Evolutionary conservation across 2,329 filamentous ascomycete species (phyloP).

Genomic region (Nothophoma quercina): DNA sequence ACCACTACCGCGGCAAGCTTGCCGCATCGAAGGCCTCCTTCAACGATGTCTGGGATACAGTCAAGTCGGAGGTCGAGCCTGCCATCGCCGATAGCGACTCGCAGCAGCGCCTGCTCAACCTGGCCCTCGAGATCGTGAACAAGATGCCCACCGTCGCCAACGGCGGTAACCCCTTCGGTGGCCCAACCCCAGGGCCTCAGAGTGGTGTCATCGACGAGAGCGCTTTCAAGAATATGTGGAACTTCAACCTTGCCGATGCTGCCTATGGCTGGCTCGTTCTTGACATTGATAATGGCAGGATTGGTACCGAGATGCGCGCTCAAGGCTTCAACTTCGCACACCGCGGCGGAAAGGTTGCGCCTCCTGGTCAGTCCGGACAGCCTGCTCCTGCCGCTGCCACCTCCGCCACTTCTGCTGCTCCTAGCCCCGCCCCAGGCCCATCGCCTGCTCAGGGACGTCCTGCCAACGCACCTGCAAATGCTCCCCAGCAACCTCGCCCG

Average conservation of each 20-base stretch:
- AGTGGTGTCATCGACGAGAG: slow-evolving; percentile 96
- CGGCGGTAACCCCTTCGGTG: slow-evolving; percentile 95
- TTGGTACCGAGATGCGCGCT: slow-evolving; percentile 97
- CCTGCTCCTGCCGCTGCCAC: slow-evolving; percentile 46
- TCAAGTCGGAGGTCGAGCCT: slow-evolving; percentile 93
- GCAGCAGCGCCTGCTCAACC: slow-evolving; percentile 89
- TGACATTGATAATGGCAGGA: slow-evolving; percentile 93
- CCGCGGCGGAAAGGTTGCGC: slow-evolving; percentile 75
- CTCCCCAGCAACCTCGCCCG: slow-evolving; percentile 45
- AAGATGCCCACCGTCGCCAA: slow-evolving; percentile 98
- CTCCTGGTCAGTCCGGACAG: slow-evolving; percentile 48
- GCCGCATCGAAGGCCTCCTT: slow-evolving; percentile 98
- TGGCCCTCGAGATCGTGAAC: slow-evolving; percentile 90
- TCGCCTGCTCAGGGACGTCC: slow-evolving; percentile 44
- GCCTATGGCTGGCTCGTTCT: slow-evolving; percentile 96
- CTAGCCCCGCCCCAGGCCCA: slow-evolving; percentile 51
- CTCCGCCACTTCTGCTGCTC: slow-evolving; percentile 47
- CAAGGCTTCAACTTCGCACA: slow-evolving; percentile 99
- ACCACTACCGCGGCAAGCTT: slow-evolving; percentile 98
- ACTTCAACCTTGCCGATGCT: slow-evolving; percentile 97
- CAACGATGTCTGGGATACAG: slow-evolving; percentile 99
- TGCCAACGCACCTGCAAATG: slow-evolving; percentile 38
- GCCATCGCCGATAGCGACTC: slow-evolving; percentile 93
- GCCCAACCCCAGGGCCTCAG: slow-evolving; percentile 74
- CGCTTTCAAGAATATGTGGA: slow-evolving; percentile 99